Evolutionary conservation across 2,329 filamentous ascomycete species (phyloP), one percentile per base, ranked within the genome.

Genomic region (Penicillium sp.): DNA sequence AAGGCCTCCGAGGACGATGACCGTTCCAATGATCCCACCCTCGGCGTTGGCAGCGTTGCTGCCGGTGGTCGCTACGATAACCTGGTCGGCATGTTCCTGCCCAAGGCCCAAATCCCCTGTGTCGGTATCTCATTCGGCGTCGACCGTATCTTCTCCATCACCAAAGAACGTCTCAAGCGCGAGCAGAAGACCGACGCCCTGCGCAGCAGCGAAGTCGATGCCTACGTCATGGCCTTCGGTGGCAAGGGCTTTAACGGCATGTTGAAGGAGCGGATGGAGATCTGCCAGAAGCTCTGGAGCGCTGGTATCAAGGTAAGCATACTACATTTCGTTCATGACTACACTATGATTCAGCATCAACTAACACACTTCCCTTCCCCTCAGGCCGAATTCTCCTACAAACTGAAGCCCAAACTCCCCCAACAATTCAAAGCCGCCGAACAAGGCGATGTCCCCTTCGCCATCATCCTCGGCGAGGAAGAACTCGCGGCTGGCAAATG

Each of bases 191-290:
- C 72, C n/a, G 71, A 77, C 16, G 59, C 72, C 27, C 73, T 83
- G 44, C 77, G 87, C 55, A 78, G 79, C 56, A 89, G 85, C 64
- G 87, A 93, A 61, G 86, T 91, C 2, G 91, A 97, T 65, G 90
- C 91, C 38, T 96, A 84, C 71, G 87, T 97, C 64, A 97, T 97
- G 90, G 90, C 90, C 0, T 90, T 96, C 64, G 91, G 89, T 46
- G 87, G 88, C 45, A 92, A 91, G 72, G 87, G 84, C 16, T 92
- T 91, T 70, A 86, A 80, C 13, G 89, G 89, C 38, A 77, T 95
- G 56, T 73, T 95, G 46, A 83, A 84, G 58, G 87, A 96, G 76
- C 86, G 92, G 57, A 91, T 96, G 83, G 76, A 83, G 22, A 80
- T 97, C 31, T 85, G 86, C 51, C 80, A 83, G 57, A 78, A 78